A percentile compares a stretch with the other conserved stretches of the same genome.
Conservation (phyloP, 306 rosid species). For the Elaeagnus macrophylla region DNA sequence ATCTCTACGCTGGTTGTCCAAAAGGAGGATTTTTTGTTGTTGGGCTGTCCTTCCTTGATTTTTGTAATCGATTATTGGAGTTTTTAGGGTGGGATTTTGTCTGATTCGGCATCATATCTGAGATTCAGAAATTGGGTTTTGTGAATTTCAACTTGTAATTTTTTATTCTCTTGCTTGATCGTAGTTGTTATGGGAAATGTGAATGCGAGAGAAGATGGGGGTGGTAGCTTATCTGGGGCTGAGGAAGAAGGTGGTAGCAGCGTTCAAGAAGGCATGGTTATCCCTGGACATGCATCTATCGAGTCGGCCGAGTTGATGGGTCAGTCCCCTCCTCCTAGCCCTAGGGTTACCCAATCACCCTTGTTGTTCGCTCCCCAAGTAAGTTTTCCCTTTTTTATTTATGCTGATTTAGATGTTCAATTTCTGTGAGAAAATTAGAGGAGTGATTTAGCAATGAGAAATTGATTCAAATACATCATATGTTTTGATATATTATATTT, state of each 20-base stretch:
- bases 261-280: conserved; percentile 36
- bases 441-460: too few relatives aligned
- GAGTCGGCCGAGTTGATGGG: conserved; percentile 62
- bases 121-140: conserved; percentile 28
- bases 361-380: conserved; percentile 96
- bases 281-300: conserved; percentile 17
- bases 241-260: not conserved
- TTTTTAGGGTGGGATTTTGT: too few relatives aligned
- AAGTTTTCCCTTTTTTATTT: conserved; percentile 21
- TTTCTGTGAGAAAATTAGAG: too few relatives aligned
- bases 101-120: not conserved
- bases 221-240: not conserved
- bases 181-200: conserved; percentile 70
- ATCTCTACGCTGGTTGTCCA: too few relatives aligned
- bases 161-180: not conserved
- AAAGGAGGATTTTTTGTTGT: too few relatives aligned
- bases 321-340: conserved; percentile 92
- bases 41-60: too few relatives aligned
- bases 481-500: too few relatives aligned
- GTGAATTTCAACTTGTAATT: not conserved
- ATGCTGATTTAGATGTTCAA: too few relatives aligned
- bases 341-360: conserved; percentile 92
- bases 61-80: too few relatives aligned
- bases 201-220: conserved; percentile 71
- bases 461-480: too few relatives aligned